Base-by-base conservation (phyloP, 2,329 filamentous ascomycete genomes). In the Xylariaceae sp. region DNA sequence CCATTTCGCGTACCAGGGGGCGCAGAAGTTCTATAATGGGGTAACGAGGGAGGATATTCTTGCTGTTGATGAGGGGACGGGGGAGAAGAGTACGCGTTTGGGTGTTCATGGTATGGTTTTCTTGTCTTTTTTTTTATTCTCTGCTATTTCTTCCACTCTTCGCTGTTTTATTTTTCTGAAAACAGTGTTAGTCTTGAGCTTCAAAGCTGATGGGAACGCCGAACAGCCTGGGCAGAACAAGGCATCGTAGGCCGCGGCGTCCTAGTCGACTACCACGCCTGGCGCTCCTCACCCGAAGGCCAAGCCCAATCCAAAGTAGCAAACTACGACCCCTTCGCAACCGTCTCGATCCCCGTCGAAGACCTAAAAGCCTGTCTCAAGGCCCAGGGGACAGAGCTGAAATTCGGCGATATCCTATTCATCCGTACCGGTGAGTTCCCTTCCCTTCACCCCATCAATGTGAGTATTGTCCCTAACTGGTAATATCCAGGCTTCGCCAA, bases 231-330 rank as follows among this genome's bases (percentile, higher is more conserved):
- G 78, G 71, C 78, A 3, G 76, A 81, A 59, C 67, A 77, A 53
- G 82, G 82, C 10, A 84, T 85, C 55, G 80, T 82, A 0, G 82
- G 82, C 5, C 73, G 82, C 0, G 82, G 80, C 3, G 73, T 85
- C 2, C 68, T 85, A 23, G 67, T 84, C 37, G 82, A 85, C 66
- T 80, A 80, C 62, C 77, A 79, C 68, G 68, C 71, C 63, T 82
- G 78, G 78, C 72, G 76, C 5, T 66, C 51, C 7, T 60, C 63
- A 4, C 51, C 58, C 3, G 58, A 63, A 34, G 63, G 63, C 11
- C 58, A 74, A 30, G 70, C 74, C 8, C 73, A 79, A 44, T 66
- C 71, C 10, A 61, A 68, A 48, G 56, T 65, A 51, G 62, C 64
- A n/a, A 54, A 68, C 17, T 74, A 68, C 68, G 70, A 70, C 65